Percentiles rank a stretch among this genome's conserved stretches.
phyloP scores from a whole-genome alignment of 768 basidiomycete species.

The Mycena vitilis region DNA sequence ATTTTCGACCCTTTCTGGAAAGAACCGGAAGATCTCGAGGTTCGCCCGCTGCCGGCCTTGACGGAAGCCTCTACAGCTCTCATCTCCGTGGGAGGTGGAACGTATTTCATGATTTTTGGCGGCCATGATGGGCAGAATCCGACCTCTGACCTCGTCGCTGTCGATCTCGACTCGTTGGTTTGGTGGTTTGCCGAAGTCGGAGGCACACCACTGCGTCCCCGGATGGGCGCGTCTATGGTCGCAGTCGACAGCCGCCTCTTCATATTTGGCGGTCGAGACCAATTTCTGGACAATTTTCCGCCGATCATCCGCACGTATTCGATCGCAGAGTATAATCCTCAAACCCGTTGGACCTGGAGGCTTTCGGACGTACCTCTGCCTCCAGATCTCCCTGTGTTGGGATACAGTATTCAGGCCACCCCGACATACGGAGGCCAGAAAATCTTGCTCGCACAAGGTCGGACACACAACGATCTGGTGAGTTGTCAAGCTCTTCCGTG shows the following conservation, averaged over 20 bases:
- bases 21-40: conserved; percentile 1
- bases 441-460: conserved; percentile 40
- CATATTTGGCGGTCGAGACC: conserved; percentile 42
- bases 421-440: conserved; percentile 41
- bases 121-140: conserved; percentile 29
- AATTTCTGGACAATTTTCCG: conserved; percentile 22
- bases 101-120: conserved; percentile 45
- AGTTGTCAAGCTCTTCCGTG: background rate
- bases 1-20: conserved; percentile 36
- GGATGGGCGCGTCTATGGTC: conserved; percentile 38
- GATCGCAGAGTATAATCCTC: conserved; percentile 30
- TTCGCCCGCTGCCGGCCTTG: conserved; percentile 35
- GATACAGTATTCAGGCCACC: conserved; percentile 30
- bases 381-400: conserved; percentile 26
- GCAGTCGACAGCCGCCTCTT: conserved; percentile 38
- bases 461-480: conserved; percentile 1
- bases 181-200: conserved; percentile 25
- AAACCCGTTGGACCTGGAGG: conserved; percentile 38
- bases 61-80: conserved; percentile 35
- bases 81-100: conserved; percentile 31
- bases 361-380: conserved; percentile 36
- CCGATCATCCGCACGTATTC: conserved; percentile 35
- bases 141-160: conserved; percentile 12
- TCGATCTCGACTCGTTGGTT: conserved; percentile 5
- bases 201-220: conserved; percentile 2